A percentile compares a stretch with the other conserved stretches of the same genome.
Conservation (phyloP, 2,329 filamentous ascomycete genomes). For the Fusarium lateritium region DNA sequence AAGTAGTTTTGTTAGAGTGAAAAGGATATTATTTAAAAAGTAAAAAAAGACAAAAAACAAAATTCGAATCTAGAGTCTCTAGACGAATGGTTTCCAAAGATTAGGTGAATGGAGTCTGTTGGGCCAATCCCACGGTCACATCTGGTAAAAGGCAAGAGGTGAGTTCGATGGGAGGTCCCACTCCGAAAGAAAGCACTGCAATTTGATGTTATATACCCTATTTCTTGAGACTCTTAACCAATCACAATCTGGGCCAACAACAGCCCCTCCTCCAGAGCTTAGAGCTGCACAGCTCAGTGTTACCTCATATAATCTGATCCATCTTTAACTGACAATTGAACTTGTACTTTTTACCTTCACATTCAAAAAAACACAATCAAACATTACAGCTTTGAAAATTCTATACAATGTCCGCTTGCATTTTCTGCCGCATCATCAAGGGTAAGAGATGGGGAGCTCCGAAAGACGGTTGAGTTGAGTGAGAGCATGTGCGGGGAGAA, state of each 20-base stretch:
- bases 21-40: rapidly evolving
- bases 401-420: constrained; percentile 69
- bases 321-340: constrained; percentile 3
- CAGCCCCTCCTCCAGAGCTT: constrained; percentile 20
- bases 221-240: rapidly evolving
- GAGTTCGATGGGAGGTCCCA: constrained; percentile 81
- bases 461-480: constrained; percentile 7
- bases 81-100: constrained; percentile 64
- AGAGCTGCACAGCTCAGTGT: constrained; percentile 9
- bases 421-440: constrained; percentile 99
- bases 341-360: not conserved
- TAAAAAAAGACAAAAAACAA: constrained; percentile 46
- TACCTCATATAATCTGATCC: constrained; percentile 4
- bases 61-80: constrained; percentile 60
- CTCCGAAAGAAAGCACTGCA: constrained; percentile 60
- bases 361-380: not conserved
- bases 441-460: constrained; percentile 62
- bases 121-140: constrained; percentile 76
- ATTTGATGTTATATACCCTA: constrained; percentile 44
- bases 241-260: not conserved
- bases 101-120: constrained; percentile 66
- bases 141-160: constrained; percentile 87
- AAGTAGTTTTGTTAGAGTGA: rapidly evolving
- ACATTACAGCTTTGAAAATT: not conserved
- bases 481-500: constrained; percentile 5